These are phyloP conservation scores for Lactarius psammicola DNA, from an alignment of 768 basidiomycete species.

Conservation along the genomic window DNA sequence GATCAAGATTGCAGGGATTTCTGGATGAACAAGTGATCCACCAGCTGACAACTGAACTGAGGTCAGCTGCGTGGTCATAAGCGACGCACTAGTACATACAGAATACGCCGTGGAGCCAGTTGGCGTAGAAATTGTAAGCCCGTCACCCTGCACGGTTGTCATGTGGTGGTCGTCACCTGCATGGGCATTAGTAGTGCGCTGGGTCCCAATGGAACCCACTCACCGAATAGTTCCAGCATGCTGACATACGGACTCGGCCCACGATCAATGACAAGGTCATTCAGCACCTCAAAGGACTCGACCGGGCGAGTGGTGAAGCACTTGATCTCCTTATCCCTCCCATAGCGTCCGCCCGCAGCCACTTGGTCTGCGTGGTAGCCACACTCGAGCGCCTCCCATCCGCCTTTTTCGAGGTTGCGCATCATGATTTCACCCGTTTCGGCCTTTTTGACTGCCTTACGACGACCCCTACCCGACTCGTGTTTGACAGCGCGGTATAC, in stretches of 20 bases:
- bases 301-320: conserved; percentile 94
- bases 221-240: conserved; percentile 93
- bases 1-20: conserved; percentile 94
- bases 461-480: conserved; percentile 54
- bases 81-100: conserved; percentile 44
- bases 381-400: conserved; percentile 96
- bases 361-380: conserved; percentile 50
- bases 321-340: conserved; percentile 95
- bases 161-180: conserved; percentile 97
- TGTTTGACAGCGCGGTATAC: conserved; percentile 88
- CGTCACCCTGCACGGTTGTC: conserved; percentile 98
- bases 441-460: conserved; percentile 87
- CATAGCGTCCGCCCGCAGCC: conserved; percentile 44
- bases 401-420: conserved; percentile 84
- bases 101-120: conserved; percentile 99
- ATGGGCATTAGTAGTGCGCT: conserved; percentile 18
- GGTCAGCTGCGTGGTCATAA: conserved; percentile 22
- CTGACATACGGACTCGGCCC: conserved; percentile 98
- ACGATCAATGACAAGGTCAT: conserved; percentile 96
- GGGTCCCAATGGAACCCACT: conserved; percentile 34
- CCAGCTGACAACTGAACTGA: conserved; percentile 74
- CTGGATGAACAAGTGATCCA: conserved; percentile 95
- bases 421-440: conserved; percentile 97
- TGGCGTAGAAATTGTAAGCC: conserved; percentile 90
- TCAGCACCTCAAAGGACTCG: conserved; percentile 94